Base-by-base conservation (phyloP, 2,329 filamentous ascomycete genomes). In the Colletotrichum viniferum region DNA sequence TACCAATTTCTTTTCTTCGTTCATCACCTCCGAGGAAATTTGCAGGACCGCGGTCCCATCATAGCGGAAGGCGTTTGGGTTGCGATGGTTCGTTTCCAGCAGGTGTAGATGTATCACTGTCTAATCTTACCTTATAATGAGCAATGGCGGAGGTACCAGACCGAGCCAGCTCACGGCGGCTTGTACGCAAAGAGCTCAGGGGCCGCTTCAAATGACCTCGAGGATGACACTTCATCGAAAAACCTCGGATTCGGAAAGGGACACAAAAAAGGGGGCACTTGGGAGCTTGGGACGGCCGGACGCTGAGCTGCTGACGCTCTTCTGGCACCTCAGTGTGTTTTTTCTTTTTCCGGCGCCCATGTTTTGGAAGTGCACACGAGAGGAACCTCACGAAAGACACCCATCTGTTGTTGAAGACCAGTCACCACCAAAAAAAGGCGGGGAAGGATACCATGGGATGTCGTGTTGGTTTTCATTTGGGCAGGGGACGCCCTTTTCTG, bases 1-100 rank as follows among this genome's bases (percentile, higher is more conserved):
- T 77, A 68, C 77, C 77, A 32, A 78, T 77, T 79, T 77, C 79
- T 79, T 81, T 78, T 81, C 80, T 79, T 77, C 81, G 79, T 82
- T 82, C 83, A 77, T 80, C 77, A 72, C 64, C 67, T 61, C 73
- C 62, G 72, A 76, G 71, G 66, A 70, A 76, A 70, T 74, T 77
- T 77, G 75, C 75, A 76, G 77, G 77, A 75, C 72, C 69, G 69
- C 68, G 75, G 72, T 83, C 80, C 81, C 79, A 82, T 84, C 88
- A 90, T 89, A 89, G 88, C 88, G 88, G 87, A 87, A 86, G 87
- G 88, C 87, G 88, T 90, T 89, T 85, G 86, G 82, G 86, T 86
- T 86, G 84, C 84, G 82, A 87, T 70, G 81, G 85, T 84, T 86
- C 83, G 83, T 85, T 85, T 85, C 83, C 85, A 76, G 74, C 71